These are phyloP conservation scores for Cordia subcordata DNA, from an alignment of 257 asterid genomes.

Conservation along the genomic window DNA sequence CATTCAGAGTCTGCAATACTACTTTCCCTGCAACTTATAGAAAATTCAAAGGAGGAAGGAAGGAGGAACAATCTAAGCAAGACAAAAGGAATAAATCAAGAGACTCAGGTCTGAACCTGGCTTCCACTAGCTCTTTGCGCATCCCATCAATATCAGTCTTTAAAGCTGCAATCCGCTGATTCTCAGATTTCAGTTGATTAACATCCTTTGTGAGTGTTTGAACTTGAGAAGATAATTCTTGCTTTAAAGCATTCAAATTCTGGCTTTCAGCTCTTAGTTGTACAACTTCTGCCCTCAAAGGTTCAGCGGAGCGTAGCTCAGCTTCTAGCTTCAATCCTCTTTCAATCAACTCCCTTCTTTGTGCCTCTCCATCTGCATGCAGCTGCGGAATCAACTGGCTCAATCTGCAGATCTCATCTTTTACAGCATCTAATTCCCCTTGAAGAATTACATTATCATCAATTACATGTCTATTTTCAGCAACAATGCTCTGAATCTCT, in stretches of 20 bases:
- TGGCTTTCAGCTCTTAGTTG: slow-evolving; percentile 65
- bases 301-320: slow-evolving; percentile 60
- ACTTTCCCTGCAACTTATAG: neutral
- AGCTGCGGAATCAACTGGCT: slow-evolving; percentile 61
- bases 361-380: slow-evolving; percentile 70
- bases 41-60: neutral
- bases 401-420: slow-evolving; percentile 75
- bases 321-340: slow-evolving; percentile 73
- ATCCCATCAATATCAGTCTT: slow-evolving; percentile 65
- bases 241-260: slow-evolving; percentile 48
- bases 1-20: neutral
- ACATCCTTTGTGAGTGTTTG: slow-evolving; percentile 65
- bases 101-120: slow-evolving; percentile 44
- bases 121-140: slow-evolving; percentile 62
- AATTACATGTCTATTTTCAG: slow-evolving; percentile 64
- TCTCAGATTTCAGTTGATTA: slow-evolving; percentile 50
- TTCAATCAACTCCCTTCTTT: slow-evolving; percentile 67
- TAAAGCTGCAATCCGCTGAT: slow-evolving; percentile 53
- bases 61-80: neutral
- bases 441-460: slow-evolving; percentile 85
- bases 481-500: slow-evolving; percentile 63
- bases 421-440: slow-evolving; percentile 66
- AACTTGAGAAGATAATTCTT: slow-evolving; percentile 59
- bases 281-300: slow-evolving; percentile 55
- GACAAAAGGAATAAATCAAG: neutral